Evolutionary conservation across 306 rosid species (phyloP).

Genomic region (Dryas drummondii): DNA sequence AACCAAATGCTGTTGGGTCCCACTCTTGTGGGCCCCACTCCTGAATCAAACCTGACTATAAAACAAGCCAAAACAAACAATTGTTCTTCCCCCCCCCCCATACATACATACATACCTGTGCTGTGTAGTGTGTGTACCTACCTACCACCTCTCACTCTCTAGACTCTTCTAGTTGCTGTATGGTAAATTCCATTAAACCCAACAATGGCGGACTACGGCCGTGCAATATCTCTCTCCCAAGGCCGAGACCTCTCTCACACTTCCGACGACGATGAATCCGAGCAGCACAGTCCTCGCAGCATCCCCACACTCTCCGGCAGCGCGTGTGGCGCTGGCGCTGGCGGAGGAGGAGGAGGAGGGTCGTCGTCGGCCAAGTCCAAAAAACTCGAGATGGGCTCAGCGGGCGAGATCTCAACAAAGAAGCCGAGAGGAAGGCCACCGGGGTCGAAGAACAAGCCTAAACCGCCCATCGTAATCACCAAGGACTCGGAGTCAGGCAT

Average conservation of each 20-base stretch:
- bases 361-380: constrained; percentile 21
- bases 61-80: no score
- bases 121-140: no score
- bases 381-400: background rate
- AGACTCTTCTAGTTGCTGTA: no score
- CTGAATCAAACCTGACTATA: no score
- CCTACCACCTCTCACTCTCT: no score
- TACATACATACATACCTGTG: no score
- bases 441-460: constrained; percentile 68
- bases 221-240: constrained; percentile 25
- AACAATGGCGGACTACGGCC: constrained; percentile 36
- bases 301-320: constrained; percentile 15
- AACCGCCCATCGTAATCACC: constrained; percentile 42
- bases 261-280: constrained; percentile 31
- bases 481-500: constrained; percentile 23
- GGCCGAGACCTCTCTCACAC: constrained; percentile 22
- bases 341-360: background rate
- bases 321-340: background rate
- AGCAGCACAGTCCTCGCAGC: constrained; percentile 31
- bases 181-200: background rate
- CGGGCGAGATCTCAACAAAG: background rate
- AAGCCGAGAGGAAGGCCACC: constrained; percentile 63
- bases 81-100: no score
- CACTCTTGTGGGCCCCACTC: no score
- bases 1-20: no score